phyloP scores from a whole-genome alignment of 176 grass and related monocot species.

The Lolium perenne region DNA sequence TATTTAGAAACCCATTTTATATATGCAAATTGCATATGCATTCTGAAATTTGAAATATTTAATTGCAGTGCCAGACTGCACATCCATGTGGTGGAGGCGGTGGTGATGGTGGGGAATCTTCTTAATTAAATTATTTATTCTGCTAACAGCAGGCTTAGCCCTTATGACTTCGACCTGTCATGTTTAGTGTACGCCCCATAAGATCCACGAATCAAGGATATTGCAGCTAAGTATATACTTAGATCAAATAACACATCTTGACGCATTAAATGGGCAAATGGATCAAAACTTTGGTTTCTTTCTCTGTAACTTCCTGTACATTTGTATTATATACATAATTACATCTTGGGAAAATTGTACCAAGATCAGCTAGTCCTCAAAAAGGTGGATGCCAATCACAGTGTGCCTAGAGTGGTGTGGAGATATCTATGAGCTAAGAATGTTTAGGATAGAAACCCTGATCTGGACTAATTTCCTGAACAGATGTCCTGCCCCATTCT shows the following conservation, averaged over 20 bases:
- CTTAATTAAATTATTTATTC: neutral
- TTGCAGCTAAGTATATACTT: neutral
- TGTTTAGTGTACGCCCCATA: neutral
- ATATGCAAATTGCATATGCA: too few relatives aligned
- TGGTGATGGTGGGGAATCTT: neutral
- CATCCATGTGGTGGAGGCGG: too few relatives aligned
- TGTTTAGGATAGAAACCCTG: too few relatives aligned
- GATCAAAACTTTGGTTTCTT: slow-evolving; percentile 28
- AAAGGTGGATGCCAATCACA: too few relatives aligned
- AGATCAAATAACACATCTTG: neutral
- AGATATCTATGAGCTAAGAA: too few relatives aligned
- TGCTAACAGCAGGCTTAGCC: neutral
- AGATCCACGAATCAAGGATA: neutral
- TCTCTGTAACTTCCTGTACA: slow-evolving; percentile 28
- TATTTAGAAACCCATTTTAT: too few relatives aligned
- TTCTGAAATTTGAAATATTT: too few relatives aligned
- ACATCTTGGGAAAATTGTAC: neutral
- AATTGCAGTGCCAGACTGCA: too few relatives aligned
- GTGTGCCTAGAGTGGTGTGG: too few relatives aligned
- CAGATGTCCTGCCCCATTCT: too few relatives aligned
- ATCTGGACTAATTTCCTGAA: too few relatives aligned
- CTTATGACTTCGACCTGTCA: neutral
- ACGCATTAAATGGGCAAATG: neutral
- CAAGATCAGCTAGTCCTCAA: slow-evolving; percentile 31
- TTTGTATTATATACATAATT: neutral